These are phyloP conservation scores for Piloderma croceum DNA, from an alignment of 768 basidiomycete species.

Conservation along the genomic window DNA sequence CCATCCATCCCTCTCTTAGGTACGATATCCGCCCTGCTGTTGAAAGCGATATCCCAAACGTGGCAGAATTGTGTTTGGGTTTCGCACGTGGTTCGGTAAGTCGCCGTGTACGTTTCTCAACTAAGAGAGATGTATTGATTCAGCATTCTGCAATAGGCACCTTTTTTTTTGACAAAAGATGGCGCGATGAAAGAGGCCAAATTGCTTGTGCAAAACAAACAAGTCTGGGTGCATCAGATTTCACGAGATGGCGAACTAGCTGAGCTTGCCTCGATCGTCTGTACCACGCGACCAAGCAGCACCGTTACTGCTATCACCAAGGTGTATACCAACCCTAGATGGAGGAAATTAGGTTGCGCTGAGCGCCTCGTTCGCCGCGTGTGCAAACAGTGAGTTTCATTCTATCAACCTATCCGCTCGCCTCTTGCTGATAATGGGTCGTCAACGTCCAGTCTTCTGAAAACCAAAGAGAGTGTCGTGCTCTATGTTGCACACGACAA, in stretches of 20 bases:
- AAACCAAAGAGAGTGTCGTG: conserved; percentile 34
- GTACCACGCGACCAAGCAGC: conserved; percentile 36
- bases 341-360: conserved; percentile 37
- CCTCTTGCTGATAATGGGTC: conserved; percentile 7
- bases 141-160: conserved; percentile 33
- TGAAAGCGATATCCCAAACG: conserved; percentile 21
- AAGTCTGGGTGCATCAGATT: conserved; percentile 40
- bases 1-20: conserved; percentile 1
- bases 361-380: conserved; percentile 37
- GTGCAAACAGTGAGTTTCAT: conserved; percentile 28
- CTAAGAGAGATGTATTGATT: too few species aligned
- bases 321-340: conserved; percentile 38
- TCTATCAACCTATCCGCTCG: background rate
- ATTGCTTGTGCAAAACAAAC: conserved; percentile 27
- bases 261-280: conserved; percentile 41
- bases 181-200: conserved; percentile 33
- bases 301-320: conserved; percentile 42
- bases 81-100: conserved; percentile 42
- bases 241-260: conserved; percentile 11
- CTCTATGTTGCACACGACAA: conserved; percentile 46
- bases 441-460: conserved; percentile 31
- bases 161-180: conserved; percentile 29
- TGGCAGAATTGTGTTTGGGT: conserved; percentile 31
- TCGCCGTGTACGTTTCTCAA: background rate
- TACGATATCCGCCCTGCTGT: conserved; percentile 28